Evolutionary conservation across 805 yeast species (phyloP).

Genomic region (Candida odintsovae): DNA sequence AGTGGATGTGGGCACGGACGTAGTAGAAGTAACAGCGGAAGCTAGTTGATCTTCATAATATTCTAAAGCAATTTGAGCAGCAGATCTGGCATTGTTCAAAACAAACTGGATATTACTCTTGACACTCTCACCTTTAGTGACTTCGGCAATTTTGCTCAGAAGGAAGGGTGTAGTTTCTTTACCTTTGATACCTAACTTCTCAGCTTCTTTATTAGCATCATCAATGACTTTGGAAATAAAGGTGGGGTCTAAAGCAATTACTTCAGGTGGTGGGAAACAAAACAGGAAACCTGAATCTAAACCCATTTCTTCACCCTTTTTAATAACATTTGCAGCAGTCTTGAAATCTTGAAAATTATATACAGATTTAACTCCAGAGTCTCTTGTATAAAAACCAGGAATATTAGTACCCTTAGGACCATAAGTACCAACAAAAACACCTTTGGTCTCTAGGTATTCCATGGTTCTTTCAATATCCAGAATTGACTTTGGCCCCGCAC

Average conservation of each 20-base stretch:
- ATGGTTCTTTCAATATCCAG: conserved; percentile 74
- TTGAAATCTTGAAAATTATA: conserved; percentile 46
- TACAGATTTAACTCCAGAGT: conserved; percentile 70
- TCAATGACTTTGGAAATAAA: conserved; percentile 52
- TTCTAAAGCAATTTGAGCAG: conserved; percentile 56
- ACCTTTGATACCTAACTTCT: conserved; percentile 47
- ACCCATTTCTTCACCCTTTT: conserved; percentile 41
- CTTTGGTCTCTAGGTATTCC: conserved; percentile 87
- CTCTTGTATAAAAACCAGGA: conserved; percentile 80
- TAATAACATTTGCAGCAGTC: conserved; percentile 60
- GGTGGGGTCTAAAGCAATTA: conserved; percentile 48
- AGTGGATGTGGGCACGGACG: background rate
- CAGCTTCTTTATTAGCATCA: conserved; percentile 54
- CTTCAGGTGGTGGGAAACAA: conserved; percentile 76
- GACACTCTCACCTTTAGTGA: conserved; percentile 68
- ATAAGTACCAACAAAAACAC: conserved; percentile 74
- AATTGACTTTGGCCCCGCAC: conserved; percentile 88
- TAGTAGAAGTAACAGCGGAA: background rate
- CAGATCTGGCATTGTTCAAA: conserved; percentile 65
- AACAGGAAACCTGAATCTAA: conserved; percentile 66
- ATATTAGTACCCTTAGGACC: conserved; percentile 47
- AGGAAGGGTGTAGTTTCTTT: conserved; percentile 78
- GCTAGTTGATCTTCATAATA: conserved; percentile 1
- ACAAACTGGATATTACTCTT: conserved; percentile 71
- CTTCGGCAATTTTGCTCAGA: conserved; percentile 54